phyloP scores from a whole-genome alignment of 352 stramenopile genomes.

The Globisporangium middletonii region DNA sequence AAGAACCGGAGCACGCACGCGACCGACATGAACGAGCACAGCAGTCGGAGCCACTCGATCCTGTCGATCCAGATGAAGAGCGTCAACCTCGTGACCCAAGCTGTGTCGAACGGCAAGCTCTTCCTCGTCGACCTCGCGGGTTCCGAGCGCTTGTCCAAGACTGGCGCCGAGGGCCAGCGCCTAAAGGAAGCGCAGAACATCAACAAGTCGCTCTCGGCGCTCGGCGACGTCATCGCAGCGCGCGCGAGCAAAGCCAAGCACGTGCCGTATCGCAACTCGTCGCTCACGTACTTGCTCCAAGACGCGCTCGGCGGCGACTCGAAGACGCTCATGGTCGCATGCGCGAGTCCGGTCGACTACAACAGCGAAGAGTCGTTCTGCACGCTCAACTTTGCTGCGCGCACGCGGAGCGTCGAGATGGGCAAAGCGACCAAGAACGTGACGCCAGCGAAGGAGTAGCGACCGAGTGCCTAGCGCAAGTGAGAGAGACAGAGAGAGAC shows the following conservation, averaged over 20 bases:
- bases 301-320: constrained; percentile 89
- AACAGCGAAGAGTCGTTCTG: constrained; percentile 91
- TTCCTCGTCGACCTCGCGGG: constrained; percentile 89
- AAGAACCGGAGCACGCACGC: constrained; percentile 84
- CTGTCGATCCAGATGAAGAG: constrained; percentile 84
- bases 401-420: constrained; percentile 85
- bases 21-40: constrained; percentile 89
- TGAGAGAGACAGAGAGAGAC: no score
- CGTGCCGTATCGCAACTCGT: constrained; percentile 94
- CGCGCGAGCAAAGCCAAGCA: constrained; percentile 87
- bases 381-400: constrained; percentile 90
- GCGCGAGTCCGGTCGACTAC: constrained; percentile 85
- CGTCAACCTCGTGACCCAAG: constrained; percentile 70
- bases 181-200: constrained; percentile 93
- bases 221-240: constrained; percentile 96
- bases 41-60: constrained; percentile 84
- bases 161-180: constrained; percentile 73
- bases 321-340: constrained; percentile 93
- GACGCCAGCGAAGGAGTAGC: constrained; percentile 29
- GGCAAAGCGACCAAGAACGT: constrained; percentile 86
- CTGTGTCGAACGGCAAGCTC: constrained; percentile 67
- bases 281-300: constrained; percentile 91
- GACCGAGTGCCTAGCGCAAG: no score
- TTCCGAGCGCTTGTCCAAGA: constrained; percentile 88
- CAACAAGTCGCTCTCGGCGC: constrained; percentile 93